These are phyloP conservation scores for Clarireedia sp. DNA, from an alignment of 2,329 filamentous ascomycete species.

Conservation along the genomic window DNA sequence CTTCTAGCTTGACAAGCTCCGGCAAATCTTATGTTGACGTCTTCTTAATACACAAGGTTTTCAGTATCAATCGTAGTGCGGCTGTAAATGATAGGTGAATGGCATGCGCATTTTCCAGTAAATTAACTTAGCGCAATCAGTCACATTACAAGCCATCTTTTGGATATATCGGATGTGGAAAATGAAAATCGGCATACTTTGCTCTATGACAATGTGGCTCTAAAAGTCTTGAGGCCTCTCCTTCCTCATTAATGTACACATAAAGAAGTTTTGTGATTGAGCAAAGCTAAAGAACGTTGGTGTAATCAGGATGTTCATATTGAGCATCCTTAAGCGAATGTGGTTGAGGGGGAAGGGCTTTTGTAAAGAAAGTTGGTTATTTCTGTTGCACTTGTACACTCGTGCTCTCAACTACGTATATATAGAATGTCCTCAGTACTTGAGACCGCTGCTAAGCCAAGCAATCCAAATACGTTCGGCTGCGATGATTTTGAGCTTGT, in stretches of 20 bases:
- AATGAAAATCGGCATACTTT: too few relatives aligned
- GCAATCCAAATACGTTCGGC: too few relatives aligned
- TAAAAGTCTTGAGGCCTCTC: constrained; percentile 46
- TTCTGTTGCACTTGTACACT: constrained; percentile 44
- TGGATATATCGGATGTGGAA: constrained; percentile 31
- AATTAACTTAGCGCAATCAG: background rate
- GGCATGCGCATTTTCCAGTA: too few relatives aligned
- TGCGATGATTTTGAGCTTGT: too few relatives aligned
- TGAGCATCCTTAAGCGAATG: constrained; percentile 39
- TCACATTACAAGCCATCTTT: too few relatives aligned
- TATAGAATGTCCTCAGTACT: constrained; percentile 33
- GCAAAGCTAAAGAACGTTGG: constrained; percentile 46
- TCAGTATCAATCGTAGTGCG: too few relatives aligned
- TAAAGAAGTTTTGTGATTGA: constrained; percentile 48
- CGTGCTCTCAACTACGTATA: constrained; percentile 54
- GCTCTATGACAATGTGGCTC: constrained; percentile 47
- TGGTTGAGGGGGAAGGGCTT: constrained; percentile 52
- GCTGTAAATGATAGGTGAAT: too few relatives aligned
- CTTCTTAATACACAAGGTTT: too few relatives aligned
- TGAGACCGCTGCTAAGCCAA: constrained; percentile 36
- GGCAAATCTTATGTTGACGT: too few relatives aligned
- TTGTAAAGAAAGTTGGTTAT: constrained; percentile 41
- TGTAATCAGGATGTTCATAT: constrained; percentile 43
- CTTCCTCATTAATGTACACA: constrained; percentile 36
- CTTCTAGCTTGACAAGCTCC: too few relatives aligned